phyloP scores from a whole-genome alignment of 208 protist species.

The Tritrichomonas foetus region DNA sequence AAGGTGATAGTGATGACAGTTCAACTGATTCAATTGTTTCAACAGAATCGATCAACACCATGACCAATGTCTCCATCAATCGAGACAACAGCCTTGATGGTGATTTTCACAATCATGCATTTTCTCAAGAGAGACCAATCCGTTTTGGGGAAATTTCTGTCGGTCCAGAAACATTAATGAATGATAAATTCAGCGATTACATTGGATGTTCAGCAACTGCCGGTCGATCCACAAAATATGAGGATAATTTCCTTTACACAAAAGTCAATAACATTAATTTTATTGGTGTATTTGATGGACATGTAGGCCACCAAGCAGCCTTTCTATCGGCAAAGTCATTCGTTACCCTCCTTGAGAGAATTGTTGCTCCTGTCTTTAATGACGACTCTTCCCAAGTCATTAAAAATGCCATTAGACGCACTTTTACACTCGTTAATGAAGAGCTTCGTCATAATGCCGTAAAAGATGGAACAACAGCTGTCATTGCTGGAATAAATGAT shows the following conservation, averaged over 20 bases:
- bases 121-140: too few species aligned
- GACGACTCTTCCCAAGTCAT: background rate
- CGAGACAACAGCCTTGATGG: too few species aligned
- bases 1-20: too few species aligned
- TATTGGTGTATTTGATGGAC: conserved; percentile 29
- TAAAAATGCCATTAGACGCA: background rate
- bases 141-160: too few species aligned
- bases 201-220: background rate
- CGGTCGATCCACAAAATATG: background rate
- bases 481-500: background rate
- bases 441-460: background rate
- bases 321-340: background rate
- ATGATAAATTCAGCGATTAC: background rate
- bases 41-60: too few species aligned
- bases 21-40: too few species aligned
- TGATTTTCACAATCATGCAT: too few species aligned
- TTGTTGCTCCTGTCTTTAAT: background rate
- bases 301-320: background rate
- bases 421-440: conserved; percentile 15
- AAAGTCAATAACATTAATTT: background rate
- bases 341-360: background rate
- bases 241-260: background rate
- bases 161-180: background rate
- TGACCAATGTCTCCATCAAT: too few species aligned
- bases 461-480: conserved; percentile 38